Base-by-base conservation (phyloP, 2,329 filamentous ascomycete genomes). In the Chaetomiaceae sp. region DNA sequence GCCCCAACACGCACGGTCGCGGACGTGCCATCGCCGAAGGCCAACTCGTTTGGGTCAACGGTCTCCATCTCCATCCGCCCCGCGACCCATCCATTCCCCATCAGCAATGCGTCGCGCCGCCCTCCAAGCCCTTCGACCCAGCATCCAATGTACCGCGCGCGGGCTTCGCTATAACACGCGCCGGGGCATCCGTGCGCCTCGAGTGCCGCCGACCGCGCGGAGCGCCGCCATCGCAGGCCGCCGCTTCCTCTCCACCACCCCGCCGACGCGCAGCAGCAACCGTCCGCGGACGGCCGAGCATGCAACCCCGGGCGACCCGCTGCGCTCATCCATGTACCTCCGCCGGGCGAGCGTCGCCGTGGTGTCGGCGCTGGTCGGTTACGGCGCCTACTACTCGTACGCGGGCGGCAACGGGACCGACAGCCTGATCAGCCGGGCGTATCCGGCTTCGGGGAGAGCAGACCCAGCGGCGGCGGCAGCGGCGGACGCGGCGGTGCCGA, bases 381-480 rank as follows among this genome's bases (percentile, higher is more conserved):
- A 83, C 68, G 83, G 84, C 53, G 83, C 84, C 55, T 90, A 83
- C 76, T 88, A 88, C 68, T 76, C 77, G 45, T 87, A 85, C 68
- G 78, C n/a, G n/a, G n/a, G 75, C 61, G 72, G 22, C 36, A 48
- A 43, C 55, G 58, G 55, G 52, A 58, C 66, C 49, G 65, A 68
- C 49, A 59, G 63, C 47, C 58, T 59, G 47, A 59, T 60, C 45
- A 62, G 65, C 44, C 68, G 67, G 39, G 67, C 67, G 56, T 70
- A 73, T 56, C 67, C 69, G 12, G 40, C 45, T 15, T 67, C 68
- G 10, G 56, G n/a, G n/a, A n/a, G n/a, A n/a, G n/a, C n/a, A n/a
- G n/a, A n/a, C n/a, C n/a, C 65, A 45, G 61, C 60, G 34, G 51
- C 59, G 35, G 48, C 57, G 17, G 60, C 61, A 53, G 66, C 68